Evolutionary conservation across 2,329 filamentous ascomycete species (phyloP), one percentile per base, ranked within the genome.

Genomic region (Fusarium floridanum): DNA sequence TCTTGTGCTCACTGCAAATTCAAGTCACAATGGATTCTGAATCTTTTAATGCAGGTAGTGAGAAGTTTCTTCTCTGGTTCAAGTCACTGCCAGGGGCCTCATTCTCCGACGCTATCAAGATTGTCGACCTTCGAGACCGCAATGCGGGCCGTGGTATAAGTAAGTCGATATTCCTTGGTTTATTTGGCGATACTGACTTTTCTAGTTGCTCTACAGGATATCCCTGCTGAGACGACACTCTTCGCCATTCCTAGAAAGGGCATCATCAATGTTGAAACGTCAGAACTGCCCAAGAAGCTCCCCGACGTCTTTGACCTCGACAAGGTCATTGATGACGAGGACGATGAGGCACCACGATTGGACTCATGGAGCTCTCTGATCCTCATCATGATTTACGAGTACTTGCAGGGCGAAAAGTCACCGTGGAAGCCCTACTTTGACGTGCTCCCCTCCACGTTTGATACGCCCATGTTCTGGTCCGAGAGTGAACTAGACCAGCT

Each of bases 401-500:
- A 86, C 65, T 83, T 91, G 9, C 91, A 82, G 81, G 91, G 82
- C 60, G 85, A 77, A 70, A 83, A 76, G 1, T 97, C 95, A 1
- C 84, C 83, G 10, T 98, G 95, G 95, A 90, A 91, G 73, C 87
- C 91, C 0, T 98, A 98, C 82, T 91, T 97, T 75, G 88, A 91
- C 67, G 86, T 97, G 22, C 87, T 98, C 6, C 95, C 95, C 1
- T 76, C 80, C 6, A 79, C 84, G 1, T 98, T 98, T 79, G 90
- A 97, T 81, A 97, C 94, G 3, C 88, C 96, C 74, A 98, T 98
- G 93, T 98, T 95, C 84, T 98, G 95, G 95, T 86, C 89, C 2
- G 85, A 88, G 1, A 84, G 86, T 1, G 95, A 98, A 81, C 86
- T 98, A 4, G 83, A 85, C 1, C 87, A 92, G 77, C 88, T 98